Conservation (phyloP, 371 early-diverging fungal species). For the Syncephalastrum sp. region DNA sequence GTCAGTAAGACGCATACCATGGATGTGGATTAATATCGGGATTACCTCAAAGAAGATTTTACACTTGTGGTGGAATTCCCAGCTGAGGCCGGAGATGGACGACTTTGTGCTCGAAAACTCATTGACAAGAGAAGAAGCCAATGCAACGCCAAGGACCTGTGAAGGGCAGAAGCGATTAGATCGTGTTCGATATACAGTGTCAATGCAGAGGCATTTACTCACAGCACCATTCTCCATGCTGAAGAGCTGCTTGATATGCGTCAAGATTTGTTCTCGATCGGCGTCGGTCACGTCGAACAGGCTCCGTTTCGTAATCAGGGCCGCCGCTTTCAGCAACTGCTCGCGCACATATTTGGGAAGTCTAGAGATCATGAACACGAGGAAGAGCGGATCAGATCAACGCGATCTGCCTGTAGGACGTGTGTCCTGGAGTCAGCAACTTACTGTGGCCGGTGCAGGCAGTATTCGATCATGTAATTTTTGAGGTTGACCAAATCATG, state of each 20-base stretch:
- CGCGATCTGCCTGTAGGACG: no score
- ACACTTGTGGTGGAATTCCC: constrained; percentile 69
- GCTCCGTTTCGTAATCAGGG: constrained; percentile 67
- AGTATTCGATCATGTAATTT: constrained; percentile 59
- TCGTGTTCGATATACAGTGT: background rate
- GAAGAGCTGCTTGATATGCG: constrained; percentile 51
- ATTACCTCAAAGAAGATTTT: constrained; percentile 64
- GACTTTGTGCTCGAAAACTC: constrained; percentile 68
- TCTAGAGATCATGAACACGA: constrained; percentile 17
- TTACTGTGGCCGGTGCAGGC: constrained; percentile 43
- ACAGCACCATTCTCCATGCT: constrained; percentile 45
- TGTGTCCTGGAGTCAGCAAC: constrained; percentile 7
- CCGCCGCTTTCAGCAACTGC: constrained; percentile 43
- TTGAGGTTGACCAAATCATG: constrained; percentile 50
- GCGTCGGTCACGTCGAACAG: constrained; percentile 56
- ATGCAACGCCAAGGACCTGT: constrained; percentile 49
- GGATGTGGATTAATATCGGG: background rate
- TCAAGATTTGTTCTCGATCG: constrained; percentile 55
- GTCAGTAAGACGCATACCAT: background rate
- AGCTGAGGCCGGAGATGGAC: constrained; percentile 61
- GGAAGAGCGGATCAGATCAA: background rate
- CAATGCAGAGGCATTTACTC: constrained; percentile 6
- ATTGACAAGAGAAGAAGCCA: constrained; percentile 60
- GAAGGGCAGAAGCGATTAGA: background rate
- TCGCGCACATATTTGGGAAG: constrained; percentile 48